phyloP scores from a whole-genome alignment of 2,329 filamentous ascomycete genomes.

The Sporothrix brasiliensis region DNA sequence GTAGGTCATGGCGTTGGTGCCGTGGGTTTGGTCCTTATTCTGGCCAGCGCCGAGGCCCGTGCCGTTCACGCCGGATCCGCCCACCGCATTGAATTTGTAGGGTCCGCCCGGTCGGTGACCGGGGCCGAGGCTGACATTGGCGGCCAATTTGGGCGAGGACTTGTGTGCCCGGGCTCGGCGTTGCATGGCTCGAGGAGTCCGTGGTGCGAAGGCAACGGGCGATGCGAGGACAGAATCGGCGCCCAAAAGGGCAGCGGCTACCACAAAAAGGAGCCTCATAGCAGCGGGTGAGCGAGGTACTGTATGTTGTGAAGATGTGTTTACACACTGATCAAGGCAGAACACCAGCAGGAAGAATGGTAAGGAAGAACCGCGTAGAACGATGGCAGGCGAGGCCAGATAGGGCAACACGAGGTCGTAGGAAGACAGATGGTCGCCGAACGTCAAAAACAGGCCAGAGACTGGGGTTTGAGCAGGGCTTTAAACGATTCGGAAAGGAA shows the following conservation, averaged over 20 bases:
- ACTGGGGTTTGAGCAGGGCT: not conserved
- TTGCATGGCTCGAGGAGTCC: constrained; percentile 42
- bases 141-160: not conserved
- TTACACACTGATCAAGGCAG: not conserved
- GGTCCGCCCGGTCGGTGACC: constrained; percentile 33
- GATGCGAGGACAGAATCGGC: constrained; percentile 50
- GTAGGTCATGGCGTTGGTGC: constrained; percentile 40
- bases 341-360: not conserved
- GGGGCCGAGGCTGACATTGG: constrained; percentile 1
- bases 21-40: not conserved
- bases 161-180: constrained; percentile 38
- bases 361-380: not conserved
- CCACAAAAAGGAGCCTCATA: constrained; percentile 56
- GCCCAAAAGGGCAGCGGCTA: constrained; percentile 41
- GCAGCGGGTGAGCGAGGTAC: not conserved
- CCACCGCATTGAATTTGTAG: constrained; percentile 34
- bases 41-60: not conserved
- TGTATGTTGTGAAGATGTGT: not conserved
- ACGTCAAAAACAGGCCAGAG: not conserved
- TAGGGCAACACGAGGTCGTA: not conserved
- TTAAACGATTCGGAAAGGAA: not conserved
- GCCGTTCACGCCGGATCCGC: constrained; percentile 33
- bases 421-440: not conserved
- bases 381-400: not conserved
- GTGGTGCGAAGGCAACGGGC: constrained; percentile 49